phyloP scores from a whole-genome alignment of 352 stramenopile genomes.

The Pythium oligandrum region DNA sequence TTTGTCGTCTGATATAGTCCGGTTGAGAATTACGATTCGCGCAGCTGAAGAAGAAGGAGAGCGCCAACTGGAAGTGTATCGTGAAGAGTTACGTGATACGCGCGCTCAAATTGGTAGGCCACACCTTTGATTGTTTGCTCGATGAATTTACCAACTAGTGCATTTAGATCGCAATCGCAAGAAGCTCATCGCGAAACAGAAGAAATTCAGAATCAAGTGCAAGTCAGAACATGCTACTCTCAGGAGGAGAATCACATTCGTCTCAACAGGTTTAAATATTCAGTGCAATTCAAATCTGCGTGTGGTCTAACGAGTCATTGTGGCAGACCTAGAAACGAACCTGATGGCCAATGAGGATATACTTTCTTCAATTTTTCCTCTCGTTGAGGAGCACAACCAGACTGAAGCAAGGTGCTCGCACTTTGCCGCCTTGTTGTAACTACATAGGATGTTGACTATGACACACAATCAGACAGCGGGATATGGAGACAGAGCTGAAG shows the following conservation, averaged over 20 bases:
- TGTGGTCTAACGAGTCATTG: background rate
- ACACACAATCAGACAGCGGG: background rate
- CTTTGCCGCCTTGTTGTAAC: background rate
- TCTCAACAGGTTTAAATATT: slow-evolving; percentile 7
- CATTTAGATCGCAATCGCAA: slow-evolving; percentile 13
- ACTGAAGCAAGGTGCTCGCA: slow-evolving; percentile 3
- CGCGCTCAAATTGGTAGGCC: slow-evolving; percentile 2
- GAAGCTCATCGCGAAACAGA: slow-evolving; percentile 23
- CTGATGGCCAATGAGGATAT: slow-evolving; percentile 18
- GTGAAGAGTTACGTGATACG: background rate
- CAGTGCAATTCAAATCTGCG: background rate
- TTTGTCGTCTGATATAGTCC: slow-evolving; percentile 1
- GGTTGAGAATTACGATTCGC: background rate
- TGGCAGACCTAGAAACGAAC: slow-evolving; percentile 15
- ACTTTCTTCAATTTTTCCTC: slow-evolving; percentile 12
- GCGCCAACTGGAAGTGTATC: no score
- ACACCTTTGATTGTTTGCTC: slow-evolving; percentile 3
- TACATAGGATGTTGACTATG: slow-evolving; percentile 2
- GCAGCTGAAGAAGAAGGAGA: no score
- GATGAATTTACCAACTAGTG: slow-evolving; percentile 1
- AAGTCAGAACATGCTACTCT: slow-evolving; percentile 18
- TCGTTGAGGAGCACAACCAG: slow-evolving; percentile 5
- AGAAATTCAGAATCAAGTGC: slow-evolving; percentile 20
- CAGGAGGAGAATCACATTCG: slow-evolving; percentile 19
- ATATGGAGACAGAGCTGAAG: slow-evolving; percentile 8